phyloP scores from a whole-genome alignment of 768 basidiomycete species.

The Tulasnella sp. region DNA sequence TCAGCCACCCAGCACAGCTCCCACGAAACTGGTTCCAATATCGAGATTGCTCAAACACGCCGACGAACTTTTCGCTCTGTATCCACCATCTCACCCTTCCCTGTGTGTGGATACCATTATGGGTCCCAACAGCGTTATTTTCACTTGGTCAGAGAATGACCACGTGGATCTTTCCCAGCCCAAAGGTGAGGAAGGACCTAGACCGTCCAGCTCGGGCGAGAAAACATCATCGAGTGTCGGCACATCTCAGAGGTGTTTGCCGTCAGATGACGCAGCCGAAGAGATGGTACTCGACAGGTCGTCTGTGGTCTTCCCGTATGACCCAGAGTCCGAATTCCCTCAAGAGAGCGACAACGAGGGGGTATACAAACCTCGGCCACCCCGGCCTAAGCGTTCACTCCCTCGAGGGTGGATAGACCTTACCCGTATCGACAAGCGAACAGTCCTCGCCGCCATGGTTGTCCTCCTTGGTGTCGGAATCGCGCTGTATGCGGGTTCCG shows the following conservation, averaged over 20 bases:
- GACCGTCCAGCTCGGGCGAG: too few species aligned
- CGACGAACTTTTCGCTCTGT: conserved; percentile 33
- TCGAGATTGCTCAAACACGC: conserved; percentile 1
- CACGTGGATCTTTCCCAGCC: background rate
- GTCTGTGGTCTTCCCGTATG: conserved; percentile 2
- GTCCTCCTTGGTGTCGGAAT: conserved; percentile 16
- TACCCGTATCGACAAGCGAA: conserved; percentile 1
- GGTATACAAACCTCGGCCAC: background rate
- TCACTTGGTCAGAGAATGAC: conserved; percentile 50
- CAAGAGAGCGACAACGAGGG: background rate
- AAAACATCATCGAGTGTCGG: background rate
- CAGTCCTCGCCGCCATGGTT: conserved; percentile 10
- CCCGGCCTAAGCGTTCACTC: background rate
- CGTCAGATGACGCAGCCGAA: conserved; percentile 11
- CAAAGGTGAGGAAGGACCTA: too few species aligned
- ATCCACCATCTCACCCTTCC: conserved; percentile 47
- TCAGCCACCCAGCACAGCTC: background rate
- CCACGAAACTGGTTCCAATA: background rate
- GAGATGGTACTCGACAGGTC: conserved; percentile 8
- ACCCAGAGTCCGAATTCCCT: background rate
- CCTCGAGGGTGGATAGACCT: background rate
- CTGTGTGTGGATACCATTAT: conserved; percentile 47
- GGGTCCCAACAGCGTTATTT: conserved; percentile 65
- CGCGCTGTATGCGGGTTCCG: conserved; percentile 12
- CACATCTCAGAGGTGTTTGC: too few species aligned